Conservation (phyloP, 768 basidiomycete species). For the Kwoniella mangroviensis region DNA sequence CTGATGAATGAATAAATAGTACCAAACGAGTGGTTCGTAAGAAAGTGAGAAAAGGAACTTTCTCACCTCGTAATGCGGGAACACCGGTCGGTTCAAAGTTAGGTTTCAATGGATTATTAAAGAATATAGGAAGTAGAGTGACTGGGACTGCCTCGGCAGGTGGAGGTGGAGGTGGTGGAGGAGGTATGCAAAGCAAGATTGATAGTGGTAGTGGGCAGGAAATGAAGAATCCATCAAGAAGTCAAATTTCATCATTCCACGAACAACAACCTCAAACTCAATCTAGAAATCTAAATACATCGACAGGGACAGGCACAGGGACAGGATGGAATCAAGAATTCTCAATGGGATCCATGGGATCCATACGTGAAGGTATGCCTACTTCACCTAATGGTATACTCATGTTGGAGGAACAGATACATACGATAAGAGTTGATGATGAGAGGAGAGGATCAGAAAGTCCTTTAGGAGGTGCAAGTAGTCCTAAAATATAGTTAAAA, state of each 20-base stretch:
- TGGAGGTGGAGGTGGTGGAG: neutral
- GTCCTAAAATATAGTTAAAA: neutral
- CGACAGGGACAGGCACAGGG: neutral
- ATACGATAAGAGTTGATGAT: neutral
- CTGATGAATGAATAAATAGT: conserved; percentile 18
- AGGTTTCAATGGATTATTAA: conserved; percentile 8
- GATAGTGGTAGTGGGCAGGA: neutral
- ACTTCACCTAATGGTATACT: too few relatives aligned
- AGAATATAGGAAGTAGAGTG: conserved; percentile 10
- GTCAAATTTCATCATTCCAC: neutral
- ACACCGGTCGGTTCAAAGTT: neutral
- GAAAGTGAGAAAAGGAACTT: conserved; percentile 49
- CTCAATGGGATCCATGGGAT: conserved; percentile 7
- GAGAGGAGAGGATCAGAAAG: conserved; percentile 8
- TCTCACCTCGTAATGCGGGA: conserved; percentile 24
- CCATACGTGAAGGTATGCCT: neutral
- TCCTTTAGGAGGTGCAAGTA: conserved; percentile 6
- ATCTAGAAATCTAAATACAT: neutral
- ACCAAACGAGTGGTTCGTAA: conserved; percentile 53
- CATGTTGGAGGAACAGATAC: neutral
- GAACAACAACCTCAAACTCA: neutral
- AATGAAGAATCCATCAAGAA: too few relatives aligned
- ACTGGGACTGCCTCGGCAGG: neutral
- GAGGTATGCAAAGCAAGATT: neutral
- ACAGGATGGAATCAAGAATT: conserved; percentile 5